A percentile compares a stretch with the other conserved stretches of the same genome.
These are phyloP conservation scores for Xylaria sp. DNA, from an alignment of 2,329 filamentous ascomycete species.

Conservation along the genomic window DNA sequence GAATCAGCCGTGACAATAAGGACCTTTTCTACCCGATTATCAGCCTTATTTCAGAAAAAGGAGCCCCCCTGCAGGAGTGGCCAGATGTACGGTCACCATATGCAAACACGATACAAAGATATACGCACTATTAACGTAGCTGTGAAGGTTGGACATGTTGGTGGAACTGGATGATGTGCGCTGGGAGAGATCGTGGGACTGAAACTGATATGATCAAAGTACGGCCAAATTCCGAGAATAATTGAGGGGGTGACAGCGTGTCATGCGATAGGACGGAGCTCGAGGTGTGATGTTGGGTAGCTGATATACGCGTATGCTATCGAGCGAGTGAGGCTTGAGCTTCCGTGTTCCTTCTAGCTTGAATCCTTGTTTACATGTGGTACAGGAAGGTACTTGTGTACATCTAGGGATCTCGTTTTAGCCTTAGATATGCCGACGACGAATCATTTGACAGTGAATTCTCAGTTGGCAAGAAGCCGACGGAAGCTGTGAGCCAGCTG, in stretches of 20 bases:
- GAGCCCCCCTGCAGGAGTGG: too few species aligned
- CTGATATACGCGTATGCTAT: not conserved
- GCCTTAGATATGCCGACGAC: not conserved
- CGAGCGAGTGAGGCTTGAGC: constrained; percentile 3
- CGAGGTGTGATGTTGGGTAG: constrained; percentile 1
- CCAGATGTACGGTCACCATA: not conserved
- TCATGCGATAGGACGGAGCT: not conserved
- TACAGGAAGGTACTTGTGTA: not conserved
- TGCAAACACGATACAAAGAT: constrained; percentile 11
- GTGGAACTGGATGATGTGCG: not conserved
- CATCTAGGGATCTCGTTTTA: not conserved
- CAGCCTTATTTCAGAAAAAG: constrained; percentile 44
- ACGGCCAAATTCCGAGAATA: not conserved
- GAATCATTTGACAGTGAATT: not conserved
- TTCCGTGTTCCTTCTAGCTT: not conserved
- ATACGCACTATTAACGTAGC: constrained; percentile 50
- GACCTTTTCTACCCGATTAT: constrained; percentile 78
- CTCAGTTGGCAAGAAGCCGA: not conserved
- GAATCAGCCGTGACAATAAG: constrained; percentile 93
- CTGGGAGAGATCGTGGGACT: constrained; percentile 2
- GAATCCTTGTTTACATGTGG: not conserved
- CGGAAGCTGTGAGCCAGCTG: too few species aligned
- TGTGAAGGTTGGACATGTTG: constrained; percentile 50
- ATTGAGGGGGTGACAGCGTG: not conserved
- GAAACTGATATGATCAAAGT: not conserved